Percentiles rank a stretch among this genome's conserved stretches.
These are phyloP conservation scores for Ceratobasidium sp. DNA, from an alignment of 1,284 basidiomycete genomes.

Conservation along the genomic window DNA sequence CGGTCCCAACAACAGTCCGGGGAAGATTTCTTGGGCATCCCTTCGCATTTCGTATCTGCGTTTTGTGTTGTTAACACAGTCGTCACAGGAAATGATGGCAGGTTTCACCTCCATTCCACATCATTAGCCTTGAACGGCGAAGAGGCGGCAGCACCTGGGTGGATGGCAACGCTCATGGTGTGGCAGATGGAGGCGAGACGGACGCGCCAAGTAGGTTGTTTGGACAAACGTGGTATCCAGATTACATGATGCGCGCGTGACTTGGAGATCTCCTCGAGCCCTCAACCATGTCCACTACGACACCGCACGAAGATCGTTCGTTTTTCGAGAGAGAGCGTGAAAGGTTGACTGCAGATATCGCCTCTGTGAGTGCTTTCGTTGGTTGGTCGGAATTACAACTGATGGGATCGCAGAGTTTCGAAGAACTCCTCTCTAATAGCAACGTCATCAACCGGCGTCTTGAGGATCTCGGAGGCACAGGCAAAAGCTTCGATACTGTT, in stretches of 20 bases:
- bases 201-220: conserved; percentile 12
- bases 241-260: conserved; percentile 22
- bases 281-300: conserved; percentile 50
- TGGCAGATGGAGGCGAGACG: conserved; percentile 9
- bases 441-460: conserved; percentile 91
- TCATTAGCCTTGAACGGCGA: conserved; percentile 9
- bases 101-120: conserved; percentile 33
- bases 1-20: conserved; percentile 83
- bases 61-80: background rate
- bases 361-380: conserved; percentile 58
- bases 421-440: conserved; percentile 82
- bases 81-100: background rate
- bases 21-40: conserved; percentile 90
- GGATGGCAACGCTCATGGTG: conserved; percentile 12
- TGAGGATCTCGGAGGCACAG: conserved; percentile 90
- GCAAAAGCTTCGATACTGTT: conserved; percentile 90
- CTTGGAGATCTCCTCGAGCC: background rate
- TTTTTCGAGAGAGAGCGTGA: conserved; percentile 84
- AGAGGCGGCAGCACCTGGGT: background rate
- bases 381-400: background rate
- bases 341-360: conserved; percentile 72
- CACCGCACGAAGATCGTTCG: conserved; percentile 59
- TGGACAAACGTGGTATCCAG: conserved; percentile 15
- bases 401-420: conserved; percentile 71
- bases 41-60: conserved; percentile 93